These are phyloP conservation scores for Curvularia verruculosa DNA, from an alignment of 2,329 filamentous ascomycete genomes.

Conservation along the genomic window DNA sequence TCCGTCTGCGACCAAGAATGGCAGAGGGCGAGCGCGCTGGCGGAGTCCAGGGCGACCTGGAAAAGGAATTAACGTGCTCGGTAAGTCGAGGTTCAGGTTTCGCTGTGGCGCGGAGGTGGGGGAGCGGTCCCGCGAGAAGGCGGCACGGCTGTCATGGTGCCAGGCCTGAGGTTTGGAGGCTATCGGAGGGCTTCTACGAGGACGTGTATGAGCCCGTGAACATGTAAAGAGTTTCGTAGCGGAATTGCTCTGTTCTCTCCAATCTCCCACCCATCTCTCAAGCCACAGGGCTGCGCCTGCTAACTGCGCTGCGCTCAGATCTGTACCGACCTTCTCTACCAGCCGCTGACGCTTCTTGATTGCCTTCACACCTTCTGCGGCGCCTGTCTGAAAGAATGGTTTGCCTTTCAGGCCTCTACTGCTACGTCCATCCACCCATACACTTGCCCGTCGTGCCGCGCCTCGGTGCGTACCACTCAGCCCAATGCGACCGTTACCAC, in stretches of 20 bases:
- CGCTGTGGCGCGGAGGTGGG: slow-evolving; percentile 12
- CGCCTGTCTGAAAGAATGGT: slow-evolving; percentile 95
- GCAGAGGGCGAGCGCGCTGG: slow-evolving; percentile 45
- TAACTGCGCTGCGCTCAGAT: slow-evolving; percentile 65
- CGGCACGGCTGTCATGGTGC: background rate
- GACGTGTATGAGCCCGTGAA: background rate
- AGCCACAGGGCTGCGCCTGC: slow-evolving; percentile 24
- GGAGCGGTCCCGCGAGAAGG: background rate
- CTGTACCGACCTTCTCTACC: slow-evolving; percentile 92
- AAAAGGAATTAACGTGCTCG: slow-evolving; percentile 94
- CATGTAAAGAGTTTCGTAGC: background rate
- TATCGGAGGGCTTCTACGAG: too few species aligned
- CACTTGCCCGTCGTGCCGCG: slow-evolving; percentile 92
- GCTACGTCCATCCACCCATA: slow-evolving; percentile 65
- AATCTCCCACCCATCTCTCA: background rate
- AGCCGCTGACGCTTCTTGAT: slow-evolving; percentile 88
- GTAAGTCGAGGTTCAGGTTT: slow-evolving; percentile 62
- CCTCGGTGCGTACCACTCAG: slow-evolving; percentile 81
- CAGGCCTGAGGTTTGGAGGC: background rate
- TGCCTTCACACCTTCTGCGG: slow-evolving; percentile 97
- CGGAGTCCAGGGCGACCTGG: slow-evolving; percentile 69
- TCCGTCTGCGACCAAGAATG: slow-evolving; percentile 31
- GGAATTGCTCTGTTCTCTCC: slow-evolving; percentile 2
- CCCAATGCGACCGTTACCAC: slow-evolving; percentile 92
- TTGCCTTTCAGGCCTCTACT: slow-evolving; percentile 74